Conservation (phyloP, 306 rosid genomes). For the Ochetophila trinervis region DNA sequence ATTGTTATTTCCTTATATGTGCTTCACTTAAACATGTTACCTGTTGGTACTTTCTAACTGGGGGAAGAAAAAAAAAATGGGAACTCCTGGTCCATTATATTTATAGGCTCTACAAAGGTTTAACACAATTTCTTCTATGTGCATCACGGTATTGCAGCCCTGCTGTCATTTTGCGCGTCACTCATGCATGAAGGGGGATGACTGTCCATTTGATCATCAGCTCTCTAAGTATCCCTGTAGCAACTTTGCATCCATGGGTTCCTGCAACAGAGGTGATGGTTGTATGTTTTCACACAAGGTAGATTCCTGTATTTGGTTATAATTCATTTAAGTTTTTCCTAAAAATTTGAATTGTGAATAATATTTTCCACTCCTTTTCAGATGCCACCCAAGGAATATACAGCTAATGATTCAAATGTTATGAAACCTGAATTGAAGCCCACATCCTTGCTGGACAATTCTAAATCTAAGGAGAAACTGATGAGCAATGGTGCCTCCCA, state of each 20-base stretch:
- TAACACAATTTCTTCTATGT: background rate
- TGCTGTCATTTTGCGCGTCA: slow-evolving; percentile 63
- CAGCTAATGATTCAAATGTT: slow-evolving; percentile 31
- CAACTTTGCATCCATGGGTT: slow-evolving; percentile 55
- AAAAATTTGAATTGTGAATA: slow-evolving; percentile 13
- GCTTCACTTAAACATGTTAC: background rate
- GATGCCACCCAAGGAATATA: slow-evolving; percentile 47
- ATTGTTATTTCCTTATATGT: background rate
- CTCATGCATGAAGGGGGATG: slow-evolving; percentile 89
- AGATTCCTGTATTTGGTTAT: slow-evolving; percentile 20
- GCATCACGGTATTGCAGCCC: slow-evolving; percentile 59
- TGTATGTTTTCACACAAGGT: slow-evolving; percentile 91
- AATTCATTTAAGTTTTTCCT: slow-evolving; percentile 6
- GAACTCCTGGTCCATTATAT: background rate
- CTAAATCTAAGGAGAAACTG: slow-evolving; percentile 32
- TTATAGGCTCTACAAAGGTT: background rate
- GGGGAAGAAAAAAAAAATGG: slow-evolving; percentile 7
- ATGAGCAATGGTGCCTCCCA: slow-evolving; percentile 27
- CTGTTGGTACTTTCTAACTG: background rate
- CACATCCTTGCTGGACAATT: slow-evolving; percentile 22
- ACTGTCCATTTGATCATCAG: slow-evolving; percentile 84
- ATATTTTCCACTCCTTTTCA: slow-evolving; percentile 27
- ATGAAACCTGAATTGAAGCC: slow-evolving; percentile 39
- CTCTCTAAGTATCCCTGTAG: slow-evolving; percentile 81
- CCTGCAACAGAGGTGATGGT: slow-evolving; percentile 61